phyloP scores from a whole-genome alignment of 2,329 filamentous ascomycete species.

The Hymenoscyphus occultus region DNA sequence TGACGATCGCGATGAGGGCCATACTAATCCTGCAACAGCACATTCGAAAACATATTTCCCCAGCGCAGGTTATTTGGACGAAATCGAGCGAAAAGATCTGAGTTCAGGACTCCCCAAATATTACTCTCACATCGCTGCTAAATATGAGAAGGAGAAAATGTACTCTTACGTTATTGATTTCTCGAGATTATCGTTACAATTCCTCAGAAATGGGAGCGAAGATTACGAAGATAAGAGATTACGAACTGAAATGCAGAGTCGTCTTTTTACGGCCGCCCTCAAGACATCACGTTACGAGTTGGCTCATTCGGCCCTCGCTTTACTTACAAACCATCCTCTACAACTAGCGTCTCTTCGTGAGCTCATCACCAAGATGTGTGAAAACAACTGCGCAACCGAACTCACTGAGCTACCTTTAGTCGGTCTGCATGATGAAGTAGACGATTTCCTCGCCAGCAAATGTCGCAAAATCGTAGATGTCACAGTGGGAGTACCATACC shows the following conservation, averaged over 20 bases:
- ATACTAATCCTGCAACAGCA: constrained; percentile 26
- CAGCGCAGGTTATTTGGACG: constrained; percentile 67
- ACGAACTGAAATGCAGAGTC: constrained; percentile 71
- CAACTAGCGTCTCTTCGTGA: constrained; percentile 69
- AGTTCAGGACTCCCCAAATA: constrained; percentile 77
- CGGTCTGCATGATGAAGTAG: constrained; percentile 72
- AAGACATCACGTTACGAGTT: constrained; percentile 76
- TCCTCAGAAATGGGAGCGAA: constrained; percentile 36
- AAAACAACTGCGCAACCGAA: constrained; percentile 60
- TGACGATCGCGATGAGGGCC: too few relatives aligned
- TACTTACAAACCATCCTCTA: constrained; percentile 69
- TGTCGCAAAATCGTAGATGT: constrained; percentile 68
- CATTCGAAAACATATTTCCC: constrained; percentile 21
- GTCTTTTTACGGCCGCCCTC: constrained; percentile 79
- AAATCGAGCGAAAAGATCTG: constrained; percentile 67
- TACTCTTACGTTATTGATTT: constrained; percentile 84
- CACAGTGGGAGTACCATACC: constrained; percentile 65
- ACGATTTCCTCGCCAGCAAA: constrained; percentile 70
- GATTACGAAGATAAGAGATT: constrained; percentile 33
- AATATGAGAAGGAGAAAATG: constrained; percentile 76
- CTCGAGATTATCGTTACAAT: constrained; percentile 70
- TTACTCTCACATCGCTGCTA: constrained; percentile 77
- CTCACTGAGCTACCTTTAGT: constrained; percentile 77
- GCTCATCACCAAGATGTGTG: constrained; percentile 68
- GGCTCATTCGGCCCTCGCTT: constrained; percentile 74